phyloP scores from a whole-genome alignment of 2,329 filamentous ascomycete genomes.

The Trematosphaeria pertusa region DNA sequence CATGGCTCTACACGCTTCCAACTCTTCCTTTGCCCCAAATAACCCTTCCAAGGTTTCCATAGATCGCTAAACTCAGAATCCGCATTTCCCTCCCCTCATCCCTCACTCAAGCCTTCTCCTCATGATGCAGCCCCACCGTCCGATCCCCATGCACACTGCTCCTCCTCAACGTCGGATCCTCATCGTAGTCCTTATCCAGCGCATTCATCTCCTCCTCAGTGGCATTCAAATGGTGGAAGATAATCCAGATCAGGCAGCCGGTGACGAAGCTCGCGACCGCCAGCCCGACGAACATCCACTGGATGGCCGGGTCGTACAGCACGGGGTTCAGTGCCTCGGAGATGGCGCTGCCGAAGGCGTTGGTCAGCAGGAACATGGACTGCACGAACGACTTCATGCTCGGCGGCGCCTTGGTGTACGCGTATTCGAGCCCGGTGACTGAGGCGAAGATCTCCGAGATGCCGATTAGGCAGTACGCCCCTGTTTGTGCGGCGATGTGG shows the following conservation, averaged over 20 bases:
- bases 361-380: slow-evolving; percentile 66
- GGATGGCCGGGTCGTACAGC: slow-evolving; percentile 68
- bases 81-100: no score
- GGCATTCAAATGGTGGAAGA: slow-evolving; percentile 48
- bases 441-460: slow-evolving; percentile 57
- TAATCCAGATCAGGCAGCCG: slow-evolving; percentile 44
- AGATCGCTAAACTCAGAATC: no score
- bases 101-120: no score
- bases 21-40: no score
- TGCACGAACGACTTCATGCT: slow-evolving; percentile 58
- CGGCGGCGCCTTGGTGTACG: slow-evolving; percentile 57
- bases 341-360: slow-evolving; percentile 66
- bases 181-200: slow-evolving; percentile 42
- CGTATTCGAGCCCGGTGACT: slow-evolving; percentile 57
- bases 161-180: slow-evolving; percentile 37
- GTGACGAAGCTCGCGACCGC: slow-evolving; percentile 38
- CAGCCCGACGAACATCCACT: slow-evolving; percentile 64
- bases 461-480: slow-evolving; percentile 56
- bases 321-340: slow-evolving; percentile 68
- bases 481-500: slow-evolving; percentile 55
- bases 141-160: slow-evolving; percentile 30
- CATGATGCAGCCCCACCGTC: slow-evolving; percentile 28
- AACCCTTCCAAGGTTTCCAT: no score
- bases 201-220: slow-evolving; percentile 47
- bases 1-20: no score